phyloP scores from a whole-genome alignment of 2,329 filamentous ascomycete species.

The Botrytis deweyae region DNA sequence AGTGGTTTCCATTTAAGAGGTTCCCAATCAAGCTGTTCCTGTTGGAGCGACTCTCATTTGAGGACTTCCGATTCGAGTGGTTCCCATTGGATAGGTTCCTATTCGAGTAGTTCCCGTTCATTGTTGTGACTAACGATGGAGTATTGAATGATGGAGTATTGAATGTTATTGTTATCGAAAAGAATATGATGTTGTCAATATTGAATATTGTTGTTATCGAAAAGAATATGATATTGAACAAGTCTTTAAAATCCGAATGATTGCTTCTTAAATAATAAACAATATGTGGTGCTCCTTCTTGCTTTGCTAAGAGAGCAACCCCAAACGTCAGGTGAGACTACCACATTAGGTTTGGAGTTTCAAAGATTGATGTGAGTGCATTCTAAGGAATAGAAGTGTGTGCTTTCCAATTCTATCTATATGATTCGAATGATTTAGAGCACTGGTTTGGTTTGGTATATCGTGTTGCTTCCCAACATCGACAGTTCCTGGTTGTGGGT shows the following conservation, averaged over 20 bases:
- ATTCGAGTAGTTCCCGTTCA: neutral
- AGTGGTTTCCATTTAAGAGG: neutral
- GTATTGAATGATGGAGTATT: neutral
- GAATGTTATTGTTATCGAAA: neutral
- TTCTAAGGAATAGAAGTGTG: neutral
- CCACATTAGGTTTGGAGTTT: neutral
- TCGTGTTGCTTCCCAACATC: neutral
- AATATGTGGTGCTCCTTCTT: neutral
- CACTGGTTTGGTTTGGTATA: neutral
- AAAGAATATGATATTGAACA: neutral
- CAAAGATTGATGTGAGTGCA: too few relatives aligned
- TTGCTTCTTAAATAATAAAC: neutral
- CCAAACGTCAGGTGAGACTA: neutral
- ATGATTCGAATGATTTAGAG: neutral
- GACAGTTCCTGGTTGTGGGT: neutral
- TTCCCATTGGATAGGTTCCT: too few relatives aligned
- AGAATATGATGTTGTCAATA: too few relatives aligned
- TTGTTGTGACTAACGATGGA: neutral
- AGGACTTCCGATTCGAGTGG: accelerated
- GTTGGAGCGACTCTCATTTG: neutral
- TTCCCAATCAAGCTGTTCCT: neutral
- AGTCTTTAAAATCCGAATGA: neutral
- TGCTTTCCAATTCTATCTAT: neutral
- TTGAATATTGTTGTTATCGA: neutral
- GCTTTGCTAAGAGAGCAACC: neutral